Conservation (phyloP, 176 grass and related monocot species). For the Hordeum vulgare region DNA sequence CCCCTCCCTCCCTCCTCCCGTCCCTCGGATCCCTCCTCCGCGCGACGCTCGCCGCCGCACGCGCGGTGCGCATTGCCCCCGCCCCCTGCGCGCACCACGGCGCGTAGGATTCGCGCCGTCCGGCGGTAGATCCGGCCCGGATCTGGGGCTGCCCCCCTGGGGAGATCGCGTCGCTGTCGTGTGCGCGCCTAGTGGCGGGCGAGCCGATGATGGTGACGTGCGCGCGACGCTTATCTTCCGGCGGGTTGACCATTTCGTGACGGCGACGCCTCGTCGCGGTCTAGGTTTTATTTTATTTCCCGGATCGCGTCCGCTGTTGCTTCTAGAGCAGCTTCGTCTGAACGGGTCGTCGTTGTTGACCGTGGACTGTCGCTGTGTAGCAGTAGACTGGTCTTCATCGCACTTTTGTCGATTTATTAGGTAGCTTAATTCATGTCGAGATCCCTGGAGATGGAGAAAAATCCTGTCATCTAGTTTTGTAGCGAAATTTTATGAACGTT, state of each 20-base stretch:
- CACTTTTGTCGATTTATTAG: neutral
- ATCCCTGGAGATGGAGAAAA: neutral
- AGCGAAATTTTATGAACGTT: neutral
- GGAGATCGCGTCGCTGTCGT: neutral
- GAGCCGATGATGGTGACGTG: neutral
- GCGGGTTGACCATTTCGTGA: neutral
- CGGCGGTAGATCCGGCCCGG: neutral
- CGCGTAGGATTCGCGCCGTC: neutral
- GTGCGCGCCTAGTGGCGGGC: neutral
- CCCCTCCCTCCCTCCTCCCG: neutral
- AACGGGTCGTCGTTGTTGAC: neutral
- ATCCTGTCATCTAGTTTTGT: neutral
- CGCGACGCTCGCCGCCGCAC: neutral
- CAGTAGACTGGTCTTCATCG: neutral
- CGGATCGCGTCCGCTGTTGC: neutral
- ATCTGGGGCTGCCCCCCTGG: neutral
- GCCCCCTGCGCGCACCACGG: too few relatives aligned
- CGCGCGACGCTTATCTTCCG: conserved; percentile 23
- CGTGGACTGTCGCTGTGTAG: neutral
- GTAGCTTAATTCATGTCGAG: neutral
- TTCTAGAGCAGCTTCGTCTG: neutral
- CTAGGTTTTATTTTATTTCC: neutral
- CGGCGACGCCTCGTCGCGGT: neutral
- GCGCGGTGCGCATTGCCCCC: neutral
- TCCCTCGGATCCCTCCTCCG: neutral